Evolutionary conservation across 2,329 filamentous ascomycete genomes (phyloP), one percentile per base, ranked within the genome.

Genomic region (Scytalidium lignicola): DNA sequence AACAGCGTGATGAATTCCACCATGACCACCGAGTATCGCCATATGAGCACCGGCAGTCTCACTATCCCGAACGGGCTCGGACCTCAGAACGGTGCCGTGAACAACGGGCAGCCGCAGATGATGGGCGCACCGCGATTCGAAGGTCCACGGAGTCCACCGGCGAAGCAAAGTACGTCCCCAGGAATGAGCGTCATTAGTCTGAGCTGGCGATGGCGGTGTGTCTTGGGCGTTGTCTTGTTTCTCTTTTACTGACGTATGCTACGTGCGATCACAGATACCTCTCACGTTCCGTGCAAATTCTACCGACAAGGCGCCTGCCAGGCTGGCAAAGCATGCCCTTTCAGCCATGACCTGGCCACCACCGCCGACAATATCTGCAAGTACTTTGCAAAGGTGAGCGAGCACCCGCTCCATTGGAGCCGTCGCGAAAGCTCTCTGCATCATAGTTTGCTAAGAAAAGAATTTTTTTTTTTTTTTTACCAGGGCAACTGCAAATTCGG

Each of bases 401-500:
- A 17, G 32, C 6, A 37, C 15, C 32, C 8, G n/a, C 32, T 41
- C 6, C 23, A 26, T 6, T 26, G 23, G 23, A 10, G 23, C 23
- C 5, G 23, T 26, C 23, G 23, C 23, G 23, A 26, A 26, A 10
- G 23, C 23, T 26, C 23, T 26, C 23, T 26, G 23, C 23, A 26
- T 10, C 6, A 26, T 10, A 26, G 23, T 10, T 26, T 5, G n/a
- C n/a, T n/a, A n/a, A n/a, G n/a, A n/a, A n/a, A n/a, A n/a, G n/a
- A n/a, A n/a, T n/a, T n/a, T n/a, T n/a, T n/a, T n/a, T n/a, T n/a
- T n/a, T n/a, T n/a, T n/a, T 8, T 60, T 55, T 61, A 44, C 47
- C 61, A 96, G 90, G 93, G 93, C 58, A 96, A 96, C 71, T 99
- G 93, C 83, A 97, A 97, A 70, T 99, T 97, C 67, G 93, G 93